Conservation (phyloP, 2,329 filamentous ascomycete species). For the Fusarium sp. region DNA sequence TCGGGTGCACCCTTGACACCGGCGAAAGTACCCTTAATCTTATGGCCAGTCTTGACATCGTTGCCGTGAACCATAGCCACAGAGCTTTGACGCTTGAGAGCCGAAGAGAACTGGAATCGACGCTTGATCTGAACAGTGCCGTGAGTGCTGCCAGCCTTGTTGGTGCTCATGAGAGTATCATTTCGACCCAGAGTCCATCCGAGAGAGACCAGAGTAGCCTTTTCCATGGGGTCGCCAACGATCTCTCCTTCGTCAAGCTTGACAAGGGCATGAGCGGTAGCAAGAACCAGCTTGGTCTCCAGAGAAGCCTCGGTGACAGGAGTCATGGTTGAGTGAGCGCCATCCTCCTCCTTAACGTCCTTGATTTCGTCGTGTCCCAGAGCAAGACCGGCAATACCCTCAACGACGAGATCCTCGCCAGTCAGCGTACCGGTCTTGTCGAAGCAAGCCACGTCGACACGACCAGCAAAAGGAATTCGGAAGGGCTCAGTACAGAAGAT, state of each 20-base stretch:
- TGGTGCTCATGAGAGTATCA: constrained; percentile 77
- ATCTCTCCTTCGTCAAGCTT: constrained; percentile 97
- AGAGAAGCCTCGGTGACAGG: constrained; percentile 76
- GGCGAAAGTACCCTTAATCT: constrained; percentile 86
- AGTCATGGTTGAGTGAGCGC: constrained; percentile 83
- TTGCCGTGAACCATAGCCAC: constrained; percentile 83
- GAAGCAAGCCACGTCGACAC: constrained; percentile 96
- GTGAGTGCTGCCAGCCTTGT: constrained; percentile 51
- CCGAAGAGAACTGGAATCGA: constrained; percentile 97
- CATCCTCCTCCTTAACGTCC: constrained; percentile 76
- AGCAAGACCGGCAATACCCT: constrained; percentile 91
- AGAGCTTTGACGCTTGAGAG: constrained; percentile 94
- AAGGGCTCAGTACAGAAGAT: constrained; percentile 99
- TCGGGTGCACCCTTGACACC: constrained; percentile 97
- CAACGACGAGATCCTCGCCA: constrained; percentile 94
- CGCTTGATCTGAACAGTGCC: constrained; percentile 94
- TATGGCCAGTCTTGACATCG: constrained; percentile 78
- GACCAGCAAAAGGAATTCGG: constrained; percentile 94
- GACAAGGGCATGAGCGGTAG: constrained; percentile 93
- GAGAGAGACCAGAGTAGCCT: constrained; percentile 88
- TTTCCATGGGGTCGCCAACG: constrained; percentile 99
- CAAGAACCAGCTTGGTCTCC: constrained; percentile 91
- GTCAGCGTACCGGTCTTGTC: constrained; percentile 98
- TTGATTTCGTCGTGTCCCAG: constrained; percentile 75
- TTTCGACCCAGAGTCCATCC: constrained; percentile 94